Percentiles rank a stretch among this genome's conserved stretches.
phyloP scores from a whole-genome alignment of 192 early-diverging fungal species.

The Funneliformis mosseae region DNA sequence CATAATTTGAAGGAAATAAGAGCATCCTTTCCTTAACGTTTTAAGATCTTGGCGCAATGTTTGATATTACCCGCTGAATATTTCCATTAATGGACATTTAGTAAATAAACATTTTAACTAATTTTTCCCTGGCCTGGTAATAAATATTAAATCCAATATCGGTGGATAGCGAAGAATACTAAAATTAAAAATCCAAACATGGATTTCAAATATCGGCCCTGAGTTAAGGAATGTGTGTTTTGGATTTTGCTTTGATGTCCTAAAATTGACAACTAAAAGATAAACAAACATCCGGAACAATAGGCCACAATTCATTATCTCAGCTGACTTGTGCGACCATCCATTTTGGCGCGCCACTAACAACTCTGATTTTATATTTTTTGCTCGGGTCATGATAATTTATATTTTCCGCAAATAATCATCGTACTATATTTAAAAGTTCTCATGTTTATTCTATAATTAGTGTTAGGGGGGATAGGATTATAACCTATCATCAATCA shows the following conservation, averaged over 20 bases:
- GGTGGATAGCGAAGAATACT: too few relatives aligned
- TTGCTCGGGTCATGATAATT: not conserved
- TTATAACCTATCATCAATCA: not conserved
- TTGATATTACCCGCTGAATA: too few relatives aligned
- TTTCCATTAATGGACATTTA: not conserved
- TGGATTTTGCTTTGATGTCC: not conserved
- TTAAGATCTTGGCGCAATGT: not conserved
- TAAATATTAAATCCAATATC: too few relatives aligned
- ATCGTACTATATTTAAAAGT: not conserved
- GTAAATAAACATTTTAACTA: not conserved
- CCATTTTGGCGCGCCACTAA: not conserved
- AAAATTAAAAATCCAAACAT: not conserved
- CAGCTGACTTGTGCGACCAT: not conserved
- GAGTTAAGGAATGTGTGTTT: too few relatives aligned
- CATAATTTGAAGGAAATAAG: too few relatives aligned
- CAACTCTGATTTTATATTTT: not conserved
- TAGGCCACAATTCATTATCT: not conserved
- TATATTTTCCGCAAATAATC: not conserved
- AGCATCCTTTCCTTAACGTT: too few relatives aligned
- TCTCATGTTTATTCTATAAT: not conserved
- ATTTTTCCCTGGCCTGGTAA: not conserved
- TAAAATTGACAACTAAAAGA: not conserved
- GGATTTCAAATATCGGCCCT: not conserved
- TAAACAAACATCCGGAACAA: too few relatives aligned
- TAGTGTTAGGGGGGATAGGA: not conserved